Evolutionary conservation across 202 grass and related monocot species (phyloP).

Genomic region (Carex arenaria): DNA sequence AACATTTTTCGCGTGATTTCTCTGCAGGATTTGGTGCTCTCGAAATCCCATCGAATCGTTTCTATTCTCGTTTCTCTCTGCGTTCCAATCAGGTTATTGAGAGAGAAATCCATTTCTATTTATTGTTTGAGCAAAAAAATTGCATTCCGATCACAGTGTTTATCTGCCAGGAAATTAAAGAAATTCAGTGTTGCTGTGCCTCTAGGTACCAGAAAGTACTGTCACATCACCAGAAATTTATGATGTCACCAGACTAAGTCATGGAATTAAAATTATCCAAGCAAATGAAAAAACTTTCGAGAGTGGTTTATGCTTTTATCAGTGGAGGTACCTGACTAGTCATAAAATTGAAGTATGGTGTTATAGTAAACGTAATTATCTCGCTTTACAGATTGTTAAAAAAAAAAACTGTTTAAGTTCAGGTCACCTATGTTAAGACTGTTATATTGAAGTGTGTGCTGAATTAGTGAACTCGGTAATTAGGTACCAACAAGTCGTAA

Average conservation of each 20-base stretch:
- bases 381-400: neutral
- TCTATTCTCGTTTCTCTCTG: too few relatives aligned
- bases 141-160: too few relatives aligned
- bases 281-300: neutral
- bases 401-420: neutral
- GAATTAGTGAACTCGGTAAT: neutral
- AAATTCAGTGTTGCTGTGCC: neutral
- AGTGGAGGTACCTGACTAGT: neutral
- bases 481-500: neutral
- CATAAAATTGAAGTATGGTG: neutral
- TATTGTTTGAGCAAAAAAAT: too few relatives aligned
- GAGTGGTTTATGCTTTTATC: neutral
- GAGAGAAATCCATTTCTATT: too few relatives aligned
- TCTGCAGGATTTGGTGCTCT: too few relatives aligned
- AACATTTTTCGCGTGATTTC: too few relatives aligned
- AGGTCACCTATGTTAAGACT: neutral
- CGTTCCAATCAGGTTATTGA: too few relatives aligned
- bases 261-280: neutral
- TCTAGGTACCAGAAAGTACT: neutral
- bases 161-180: constrained; percentile 44
- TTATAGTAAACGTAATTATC: neutral
- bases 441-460: neutral
- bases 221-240: neutral
- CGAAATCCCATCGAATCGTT: too few relatives aligned
- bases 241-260: neutral